Conservation (phyloP, 2,329 filamentous ascomycete species). For the Teratosphaeria destructans region DNA sequence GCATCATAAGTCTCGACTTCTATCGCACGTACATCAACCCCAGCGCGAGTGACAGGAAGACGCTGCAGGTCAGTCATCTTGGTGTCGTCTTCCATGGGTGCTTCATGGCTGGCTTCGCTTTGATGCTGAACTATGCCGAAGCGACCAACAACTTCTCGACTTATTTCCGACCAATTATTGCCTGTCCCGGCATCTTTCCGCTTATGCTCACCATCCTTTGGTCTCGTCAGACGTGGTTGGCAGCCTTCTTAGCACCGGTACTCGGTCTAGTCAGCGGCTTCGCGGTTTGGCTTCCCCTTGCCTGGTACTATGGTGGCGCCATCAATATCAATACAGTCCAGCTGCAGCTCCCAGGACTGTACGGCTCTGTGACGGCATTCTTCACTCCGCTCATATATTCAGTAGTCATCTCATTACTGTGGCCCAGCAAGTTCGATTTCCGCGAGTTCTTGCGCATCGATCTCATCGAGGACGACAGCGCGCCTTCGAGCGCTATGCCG, state of each 20-base stretch:
- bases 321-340: slow-evolving; percentile 34
- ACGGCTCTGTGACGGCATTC: slow-evolving; percentile 36
- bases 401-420: slow-evolving; percentile 31
- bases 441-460: slow-evolving; percentile 39
- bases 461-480: slow-evolving; percentile 30
- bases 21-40: slow-evolving; percentile 43
- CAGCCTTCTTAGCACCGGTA: slow-evolving; percentile 36
- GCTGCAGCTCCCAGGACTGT: slow-evolving; percentile 33
- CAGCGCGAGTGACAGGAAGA: slow-evolving; percentile 31
- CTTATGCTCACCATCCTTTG: slow-evolving; percentile 36
- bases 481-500: slow-evolving; percentile 1
- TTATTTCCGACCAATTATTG: slow-evolving; percentile 33
- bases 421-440: slow-evolving; percentile 31
- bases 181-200: slow-evolving; percentile 37
- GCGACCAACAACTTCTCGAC: slow-evolving; percentile 40
- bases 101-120: slow-evolving; percentile 40
- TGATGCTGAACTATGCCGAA: slow-evolving; percentile 39
- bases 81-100: slow-evolving; percentile 38
- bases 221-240: slow-evolving; percentile 36
- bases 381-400: slow-evolving; percentile 40
- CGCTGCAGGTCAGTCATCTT: slow-evolving; percentile 37
- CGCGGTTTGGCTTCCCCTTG: slow-evolving; percentile 33
- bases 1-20: slow-evolving; percentile 41
- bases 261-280: slow-evolving; percentile 35
- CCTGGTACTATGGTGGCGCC: slow-evolving; percentile 29